phyloP scores from a whole-genome alignment of 2,329 filamentous ascomycete species.

The Aspergillus sp. region DNA sequence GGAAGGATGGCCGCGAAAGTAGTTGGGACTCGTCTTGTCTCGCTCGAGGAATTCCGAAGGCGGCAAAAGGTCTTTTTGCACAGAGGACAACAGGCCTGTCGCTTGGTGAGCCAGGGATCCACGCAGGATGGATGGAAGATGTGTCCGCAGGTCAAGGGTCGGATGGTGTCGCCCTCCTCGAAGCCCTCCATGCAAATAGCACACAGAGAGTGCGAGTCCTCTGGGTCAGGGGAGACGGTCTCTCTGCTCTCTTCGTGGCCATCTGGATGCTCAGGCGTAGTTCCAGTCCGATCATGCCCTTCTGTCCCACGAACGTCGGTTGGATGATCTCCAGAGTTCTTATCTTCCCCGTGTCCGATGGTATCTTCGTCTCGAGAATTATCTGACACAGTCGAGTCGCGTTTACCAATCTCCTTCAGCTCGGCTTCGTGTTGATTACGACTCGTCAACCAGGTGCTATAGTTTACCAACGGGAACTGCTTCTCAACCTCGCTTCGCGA shows the following conservation, averaged over 20 bases:
- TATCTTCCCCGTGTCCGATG: not conserved
- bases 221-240: not conserved
- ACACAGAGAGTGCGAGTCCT: slow-evolving; percentile 48
- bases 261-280: not conserved
- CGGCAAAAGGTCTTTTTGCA: slow-evolving; percentile 61
- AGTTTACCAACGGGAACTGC: slow-evolving; percentile 14
- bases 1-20: not conserved
- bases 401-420: slow-evolving; percentile 1
- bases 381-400: not conserved
- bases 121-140: slow-evolving; percentile 94
- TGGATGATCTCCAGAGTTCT: not conserved
- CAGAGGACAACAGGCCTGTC: slow-evolving; percentile 90
- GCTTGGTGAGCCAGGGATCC: slow-evolving; percentile 92
- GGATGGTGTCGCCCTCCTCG: slow-evolving; percentile 90
- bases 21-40: not conserved
- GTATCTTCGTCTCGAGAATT: not conserved
- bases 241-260: not conserved
- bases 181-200: slow-evolving; percentile 93
- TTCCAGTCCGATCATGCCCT: not conserved
- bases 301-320: too few relatives aligned
- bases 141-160: slow-evolving; percentile 91
- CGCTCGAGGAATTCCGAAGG: not conserved
- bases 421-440: not conserved
- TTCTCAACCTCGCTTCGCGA: slow-evolving; percentile 11
- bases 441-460: slow-evolving; percentile 12